Evolutionary conservation across 1,284 basidiomycete species (phyloP), one percentile per base, ranked within the genome.

Genomic region (Jaminaea rosea): DNA sequence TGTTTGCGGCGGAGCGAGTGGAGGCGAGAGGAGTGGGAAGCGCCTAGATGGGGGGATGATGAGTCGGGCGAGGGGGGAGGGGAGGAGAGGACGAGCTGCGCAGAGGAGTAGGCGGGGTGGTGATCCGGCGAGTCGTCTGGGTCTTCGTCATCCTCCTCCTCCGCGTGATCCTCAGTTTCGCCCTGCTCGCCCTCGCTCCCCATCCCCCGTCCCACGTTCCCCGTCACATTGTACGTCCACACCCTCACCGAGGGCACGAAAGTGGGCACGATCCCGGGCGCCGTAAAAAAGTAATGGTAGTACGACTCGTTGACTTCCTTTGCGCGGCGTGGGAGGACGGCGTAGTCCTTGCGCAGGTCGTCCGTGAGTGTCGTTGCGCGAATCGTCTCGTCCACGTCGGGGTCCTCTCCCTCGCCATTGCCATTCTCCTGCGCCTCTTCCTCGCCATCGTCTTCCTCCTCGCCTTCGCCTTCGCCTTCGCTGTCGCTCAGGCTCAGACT

Each of bases 231-330:
- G 62, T 76, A 77, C 26, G 73, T 81, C 77, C 84, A 93, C 2
- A 93, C 79, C 56, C 90, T 79, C 60, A 92, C 83, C 9, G 84
- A 81, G 1, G 91, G 88, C 42, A 87, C 76, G 74, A 87, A 93
- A 46, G 89, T 89, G n/a, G 90, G 90, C 50, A 93, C 85, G 26
- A 92, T 82, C 39, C 61, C 63, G 1, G 69, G 67, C 26, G 62
- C 60, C 3, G 63, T 59, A 50, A 61, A 67, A 28, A 69, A 69
- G 39, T 59, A 46, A 47, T 55, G 52, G 46, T 70, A 73, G 44
- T 54, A 60, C 37, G 65, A 61, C 50, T 66, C 52, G 41, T 72
- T 59, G 0, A 68, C 64, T 27, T 63, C 55, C 9, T 58, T 60
- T n/a, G n/a, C n/a, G 17, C 58, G 54, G 3, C 61, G 63, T 2